Base-by-base conservation (phyloP, 257 asterid species). In the Ophiorrhiza pumila region DNA sequence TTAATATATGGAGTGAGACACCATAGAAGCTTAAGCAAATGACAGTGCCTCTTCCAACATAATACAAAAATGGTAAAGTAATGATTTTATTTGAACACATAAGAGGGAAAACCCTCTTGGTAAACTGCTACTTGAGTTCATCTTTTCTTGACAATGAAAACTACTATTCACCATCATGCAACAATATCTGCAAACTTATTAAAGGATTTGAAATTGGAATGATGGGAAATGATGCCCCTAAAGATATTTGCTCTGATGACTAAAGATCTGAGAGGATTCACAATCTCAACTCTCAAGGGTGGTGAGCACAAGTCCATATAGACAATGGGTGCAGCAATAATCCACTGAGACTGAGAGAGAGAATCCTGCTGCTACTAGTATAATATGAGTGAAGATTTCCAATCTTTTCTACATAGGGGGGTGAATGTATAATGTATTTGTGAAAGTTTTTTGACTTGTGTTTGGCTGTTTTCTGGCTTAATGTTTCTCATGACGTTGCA, bases 241-340 rank as follows among this genome's bases (percentile, higher is more conserved):
- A 71, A 83, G 89, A 88, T 88, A 79, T 83, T n/a, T 69, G 82
- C 77, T 78, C 72, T 83, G 85, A 87, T 89, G 83, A 73, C 85
- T 57, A 60, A 71, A 83, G 92, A 87, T 87, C 71, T 65, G 71
- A 73, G 82, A 64, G 76, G 82, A 78, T 67, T 70, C 74, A 74
- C 69, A 81, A 81, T 75, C 79, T 52, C 77, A 71, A 23, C n/a
- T n/a, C n/a, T n/a, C 67, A 72, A 61, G 42, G 49, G n/a, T 25
- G 39, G 45, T 52, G 43, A 63, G 4, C 41, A 72, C 49, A 18
- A 34, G 39, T 64, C 82, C 75, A 27, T 58, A 62, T 12, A 3
- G 20, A 23, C 25, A 4, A 23, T 23, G 32, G 45, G 42, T 62
- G 70, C 29, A 45, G 27, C 29, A 45, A 17, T 34, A 27, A 47